Conservation (phyloP, 305 asterid species). For the Fraxinus xanthoxyloides region DNA sequence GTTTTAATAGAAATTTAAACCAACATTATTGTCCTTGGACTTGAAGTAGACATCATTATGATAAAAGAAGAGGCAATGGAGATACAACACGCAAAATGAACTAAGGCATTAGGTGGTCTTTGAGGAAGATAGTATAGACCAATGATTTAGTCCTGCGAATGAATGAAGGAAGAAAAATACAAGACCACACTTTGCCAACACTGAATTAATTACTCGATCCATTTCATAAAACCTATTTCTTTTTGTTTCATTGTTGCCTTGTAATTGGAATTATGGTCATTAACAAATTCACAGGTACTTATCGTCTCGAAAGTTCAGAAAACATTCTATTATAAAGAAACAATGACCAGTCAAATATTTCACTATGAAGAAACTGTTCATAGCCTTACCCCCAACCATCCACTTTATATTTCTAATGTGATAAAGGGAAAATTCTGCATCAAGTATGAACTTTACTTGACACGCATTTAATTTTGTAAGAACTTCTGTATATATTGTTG, state of each 20-base stretch:
- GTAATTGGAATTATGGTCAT: neutral
- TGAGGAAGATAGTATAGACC: neutral
- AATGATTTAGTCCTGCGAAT: neutral
- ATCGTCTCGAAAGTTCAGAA: neutral
- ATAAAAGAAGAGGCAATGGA: neutral
- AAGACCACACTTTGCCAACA: neutral
- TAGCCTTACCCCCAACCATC: neutral
- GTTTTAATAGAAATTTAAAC: neutral
- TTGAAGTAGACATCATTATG: neutral
- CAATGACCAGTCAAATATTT: neutral
- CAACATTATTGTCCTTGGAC: neutral
- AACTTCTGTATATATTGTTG: neutral
- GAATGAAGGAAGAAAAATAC: neutral
- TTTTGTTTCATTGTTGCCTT: neutral
- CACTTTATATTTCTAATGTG: neutral
- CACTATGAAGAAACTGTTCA: neutral
- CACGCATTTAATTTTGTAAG: neutral
- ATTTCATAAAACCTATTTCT: neutral
- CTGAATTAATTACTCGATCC: neutral
- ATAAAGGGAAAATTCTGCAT: neutral
- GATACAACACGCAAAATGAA: neutral
- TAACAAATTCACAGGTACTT: neutral
- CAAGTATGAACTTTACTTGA: neutral
- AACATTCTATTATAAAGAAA: neutral
- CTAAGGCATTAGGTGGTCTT: neutral